These are phyloP conservation scores for Coffea canephora DNA, from an alignment of 257 asterid species.

Conservation along the genomic window DNA sequence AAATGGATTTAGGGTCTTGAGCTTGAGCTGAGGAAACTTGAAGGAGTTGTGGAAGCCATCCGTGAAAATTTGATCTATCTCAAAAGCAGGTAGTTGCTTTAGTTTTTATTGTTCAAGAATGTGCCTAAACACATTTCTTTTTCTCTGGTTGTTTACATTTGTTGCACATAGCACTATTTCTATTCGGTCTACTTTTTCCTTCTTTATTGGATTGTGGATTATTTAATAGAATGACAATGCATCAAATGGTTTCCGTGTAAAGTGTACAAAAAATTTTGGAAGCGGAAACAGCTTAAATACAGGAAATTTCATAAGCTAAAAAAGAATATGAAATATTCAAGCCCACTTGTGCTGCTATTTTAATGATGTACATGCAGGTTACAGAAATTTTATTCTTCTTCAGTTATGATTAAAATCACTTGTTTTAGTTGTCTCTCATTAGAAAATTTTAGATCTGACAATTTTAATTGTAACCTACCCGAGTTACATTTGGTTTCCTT, in stretches of 20 bases:
- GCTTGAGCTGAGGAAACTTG: slow-evolving; percentile 70
- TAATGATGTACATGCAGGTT: neutral
- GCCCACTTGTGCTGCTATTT: neutral
- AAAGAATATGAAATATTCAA: neutral
- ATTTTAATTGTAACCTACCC: neutral
- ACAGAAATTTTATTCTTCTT: neutral
- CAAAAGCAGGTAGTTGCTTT: slow-evolving; percentile 40
- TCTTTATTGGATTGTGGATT: neutral
- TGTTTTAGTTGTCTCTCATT: neutral
- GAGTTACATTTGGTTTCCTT: neutral
- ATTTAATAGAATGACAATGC: neutral
- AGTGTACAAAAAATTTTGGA: neutral
- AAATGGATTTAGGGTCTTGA: slow-evolving; percentile 60
- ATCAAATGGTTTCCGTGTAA: neutral
- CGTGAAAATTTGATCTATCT: slow-evolving; percentile 48
- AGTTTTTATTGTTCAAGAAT: neutral
- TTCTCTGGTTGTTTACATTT: neutral
- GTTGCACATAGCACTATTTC: neutral
- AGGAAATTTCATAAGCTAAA: neutral
- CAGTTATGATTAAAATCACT: neutral
- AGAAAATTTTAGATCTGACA: neutral
- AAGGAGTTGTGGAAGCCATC: slow-evolving; percentile 57
- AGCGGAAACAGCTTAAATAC: neutral
- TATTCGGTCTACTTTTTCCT: neutral
- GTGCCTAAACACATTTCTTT: slow-evolving; percentile 2